phyloP scores from a whole-genome alignment of 2,329 filamentous ascomycete species.

The Paecilomyces niveus region DNA sequence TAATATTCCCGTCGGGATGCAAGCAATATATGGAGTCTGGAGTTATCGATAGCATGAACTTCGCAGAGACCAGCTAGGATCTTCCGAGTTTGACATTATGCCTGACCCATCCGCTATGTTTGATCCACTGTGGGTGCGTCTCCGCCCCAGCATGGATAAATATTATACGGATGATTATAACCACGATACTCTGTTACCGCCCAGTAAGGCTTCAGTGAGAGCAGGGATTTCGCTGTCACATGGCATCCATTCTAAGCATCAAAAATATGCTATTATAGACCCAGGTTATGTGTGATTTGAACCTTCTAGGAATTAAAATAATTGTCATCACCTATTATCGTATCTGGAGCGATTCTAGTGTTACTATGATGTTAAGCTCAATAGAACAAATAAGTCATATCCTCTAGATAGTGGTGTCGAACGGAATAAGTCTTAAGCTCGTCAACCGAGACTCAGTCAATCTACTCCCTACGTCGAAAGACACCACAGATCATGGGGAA shows the following conservation, averaged over 20 bases:
- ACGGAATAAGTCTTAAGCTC: not conserved
- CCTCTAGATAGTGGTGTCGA: not conserved
- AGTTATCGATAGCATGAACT: not conserved
- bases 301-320: not conserved
- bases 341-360: not conserved
- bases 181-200: not conserved
- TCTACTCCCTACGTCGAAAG: not conserved
- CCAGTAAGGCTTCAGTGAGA: not conserved
- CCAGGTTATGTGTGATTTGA: not conserved
- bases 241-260: not conserved
- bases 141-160: not conserved
- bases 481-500: not conserved
- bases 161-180: not conserved
- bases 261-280: not conserved
- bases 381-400: not conserved
- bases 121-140: not conserved
- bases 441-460: not conserved
- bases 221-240: not conserved
- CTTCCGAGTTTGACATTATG: not conserved
- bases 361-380: too few species aligned
- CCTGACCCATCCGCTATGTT: not conserved
- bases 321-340: not conserved
- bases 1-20: too few species aligned
- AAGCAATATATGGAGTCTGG: not conserved
- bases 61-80: not conserved